Base-by-base conservation (phyloP, 2,329 filamentous ascomycete genomes). In the Rhynchosporium agropyri region DNA sequence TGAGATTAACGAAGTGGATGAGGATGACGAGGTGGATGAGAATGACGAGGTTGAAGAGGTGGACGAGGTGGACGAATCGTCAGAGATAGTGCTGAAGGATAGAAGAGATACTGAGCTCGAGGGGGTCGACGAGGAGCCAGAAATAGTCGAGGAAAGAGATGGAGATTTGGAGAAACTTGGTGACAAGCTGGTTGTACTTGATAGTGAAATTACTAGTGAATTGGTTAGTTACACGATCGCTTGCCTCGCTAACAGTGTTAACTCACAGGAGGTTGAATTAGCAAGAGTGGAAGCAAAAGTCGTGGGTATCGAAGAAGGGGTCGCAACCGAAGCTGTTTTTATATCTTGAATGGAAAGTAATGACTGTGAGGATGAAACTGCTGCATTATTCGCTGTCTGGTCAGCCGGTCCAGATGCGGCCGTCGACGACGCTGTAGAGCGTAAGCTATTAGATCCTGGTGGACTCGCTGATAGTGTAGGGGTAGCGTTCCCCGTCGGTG, bases 251-350 rank as follows among this genome's bases (percentile, higher is more conserved):
- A 59, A 46, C 43, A 26, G 43, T 20, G 8, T 46, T 29, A 40
- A 65, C 72, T 67, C 64, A 74, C 72, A 65, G 45, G 68, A 68
- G 45, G 70, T 72, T 53, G 71, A 71, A 73, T 73, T 74, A 60
- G 63, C 66, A 65, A 60, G 60, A 62, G 69, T 60, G 10, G 71
- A 72, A 61, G 71, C 59, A 67, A 73, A 73, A 59, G 56, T 69
- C 31, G 67, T 62, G 60, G 68, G 56, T 65, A 63, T 65, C 33
- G 68, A 72, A 69, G 59, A 68, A 71, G 62, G 63, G 67, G 70
- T 70, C 63, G 61, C 63, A 31, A 61, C 50, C 13, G 63, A 60
- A 58, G 65, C 60, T 61, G 60, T 36, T 15, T 53, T 15, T 49
- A 58, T 28, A 36, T 61, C 48, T 15, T 55, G 61, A 68, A 63